Base-by-base conservation (phyloP, 352 stramenopile species). In the Phytopythium vexans region DNA sequence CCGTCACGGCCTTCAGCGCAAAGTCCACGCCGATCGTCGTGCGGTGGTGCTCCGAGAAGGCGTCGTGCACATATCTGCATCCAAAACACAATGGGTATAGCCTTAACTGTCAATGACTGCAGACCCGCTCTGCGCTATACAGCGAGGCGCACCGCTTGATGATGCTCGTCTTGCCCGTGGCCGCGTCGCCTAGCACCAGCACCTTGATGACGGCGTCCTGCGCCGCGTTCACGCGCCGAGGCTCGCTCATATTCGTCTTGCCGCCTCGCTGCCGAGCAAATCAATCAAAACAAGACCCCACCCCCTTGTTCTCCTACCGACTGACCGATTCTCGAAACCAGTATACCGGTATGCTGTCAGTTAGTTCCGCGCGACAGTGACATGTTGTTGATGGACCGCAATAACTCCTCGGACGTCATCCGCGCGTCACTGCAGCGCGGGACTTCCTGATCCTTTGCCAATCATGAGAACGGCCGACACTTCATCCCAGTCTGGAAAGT, bases 21-120 rank as follows among this genome's bases (percentile, higher is more conserved):
- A 98, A 98, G 62, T 98, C 92, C 41, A 97, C 88, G 33, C 90
- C 90, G 41, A 97, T 95, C 2, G 90, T 97, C 45, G 89, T 96
- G 58, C 89, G 89, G 60, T 97, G 89, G 71, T 97, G 88, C 61
- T 94, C 87, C 51, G 86, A 94, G 64, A 97, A 97, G 31, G 90
- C 75, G 52, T 97, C 89, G 54, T 97, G 83, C 31, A 96, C 88
- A 51, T 92, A 91, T 70, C 85, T 95, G 33, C 31, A 41, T 0
- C 0, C 33, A 41, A 2, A 27, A 45, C 42, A 10, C 31, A 55
- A 9, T 65, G 31, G 3, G 32, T 16, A 35, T 14, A 21, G 32
- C 32, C 15, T 1, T 32, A 48, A 12, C 8, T 6, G 21, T 43
- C 11, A 27, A 6, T 6, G 27, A 43, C 14, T 14, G 6, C 8